Percentiles rank a stretch among this genome's conserved stretches.
Evolutionary conservation across 2,329 filamentous ascomycete species (phyloP).

Genomic region (Trichophyton verrucosum): DNA sequence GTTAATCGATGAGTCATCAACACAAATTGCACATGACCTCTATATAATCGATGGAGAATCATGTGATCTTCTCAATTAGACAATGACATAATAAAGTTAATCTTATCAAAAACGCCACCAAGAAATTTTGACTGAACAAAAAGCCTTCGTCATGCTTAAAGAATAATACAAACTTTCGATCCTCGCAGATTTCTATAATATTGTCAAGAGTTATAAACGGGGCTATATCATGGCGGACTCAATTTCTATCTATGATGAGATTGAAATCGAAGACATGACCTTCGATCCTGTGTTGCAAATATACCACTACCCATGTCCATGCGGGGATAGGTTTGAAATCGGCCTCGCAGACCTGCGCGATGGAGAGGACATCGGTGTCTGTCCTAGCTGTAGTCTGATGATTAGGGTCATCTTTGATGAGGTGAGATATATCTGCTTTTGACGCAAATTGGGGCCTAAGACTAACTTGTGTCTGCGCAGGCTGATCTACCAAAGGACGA

Average conservation of each 20-base stretch:
- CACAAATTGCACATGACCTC: neutral
- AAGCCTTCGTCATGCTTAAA: neutral
- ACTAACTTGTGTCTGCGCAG: slow-evolving; percentile 19
- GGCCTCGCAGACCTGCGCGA: slow-evolving; percentile 71
- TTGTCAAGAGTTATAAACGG: neutral
- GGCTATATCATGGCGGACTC: slow-evolving; percentile 47
- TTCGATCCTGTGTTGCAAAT: slow-evolving; percentile 70
- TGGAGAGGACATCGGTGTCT: slow-evolving; percentile 88
- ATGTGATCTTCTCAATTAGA: neutral
- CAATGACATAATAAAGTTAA: neutral
- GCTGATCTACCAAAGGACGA: slow-evolving; percentile 42
- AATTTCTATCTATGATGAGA: slow-evolving; percentile 82
- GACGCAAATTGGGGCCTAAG: neutral
- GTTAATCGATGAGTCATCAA: neutral
- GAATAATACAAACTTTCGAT: too few species aligned
- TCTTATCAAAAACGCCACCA: slow-evolving; percentile 1
- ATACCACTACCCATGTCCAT: slow-evolving; percentile 94
- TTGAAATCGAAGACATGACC: slow-evolving; percentile 98
- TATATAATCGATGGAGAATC: neutral
- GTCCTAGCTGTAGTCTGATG: slow-evolving; percentile 94
- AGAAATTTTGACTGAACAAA: neutral
- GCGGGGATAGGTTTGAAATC: slow-evolving; percentile 93
- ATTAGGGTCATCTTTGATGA: slow-evolving; percentile 86
- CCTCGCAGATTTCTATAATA: neutral
- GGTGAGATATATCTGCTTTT: slow-evolving; percentile 38